phyloP scores from a whole-genome alignment of 2,329 filamentous ascomycete species.

The Whalleya microplaca region DNA sequence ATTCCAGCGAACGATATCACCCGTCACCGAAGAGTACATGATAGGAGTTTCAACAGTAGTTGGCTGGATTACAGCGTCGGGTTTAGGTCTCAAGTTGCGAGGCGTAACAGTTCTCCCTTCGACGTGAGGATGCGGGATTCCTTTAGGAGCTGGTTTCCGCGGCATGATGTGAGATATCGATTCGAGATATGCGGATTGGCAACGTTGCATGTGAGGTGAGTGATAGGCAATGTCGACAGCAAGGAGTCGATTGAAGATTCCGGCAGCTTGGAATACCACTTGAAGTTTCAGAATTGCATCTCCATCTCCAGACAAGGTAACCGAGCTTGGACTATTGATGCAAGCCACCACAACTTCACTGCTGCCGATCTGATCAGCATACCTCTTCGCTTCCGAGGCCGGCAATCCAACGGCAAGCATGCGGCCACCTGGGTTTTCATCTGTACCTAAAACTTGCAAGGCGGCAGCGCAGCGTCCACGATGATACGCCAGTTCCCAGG shows the following conservation, averaged over 20 bases:
- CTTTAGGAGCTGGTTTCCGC: slow-evolving; percentile 12
- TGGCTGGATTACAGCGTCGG: slow-evolving; percentile 5
- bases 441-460: neutral
- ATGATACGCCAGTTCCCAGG: slow-evolving; percentile 29
- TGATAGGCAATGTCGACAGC: slow-evolving; percentile 32
- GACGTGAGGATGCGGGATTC: slow-evolving; percentile 15
- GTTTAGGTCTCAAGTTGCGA: neutral
- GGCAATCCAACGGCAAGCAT: slow-evolving; percentile 31
- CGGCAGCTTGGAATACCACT: slow-evolving; percentile 11
- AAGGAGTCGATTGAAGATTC: slow-evolving; percentile 25
- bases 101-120: slow-evolving; percentile 10
- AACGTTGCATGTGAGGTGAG: slow-evolving; percentile 39
- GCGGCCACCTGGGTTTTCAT: slow-evolving; percentile 6
- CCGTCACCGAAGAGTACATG: slow-evolving; percentile 33
- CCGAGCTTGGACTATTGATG: slow-evolving; percentile 29
- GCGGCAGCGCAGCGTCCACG: slow-evolving; percentile 24
- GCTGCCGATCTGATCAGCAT: slow-evolving; percentile 11
- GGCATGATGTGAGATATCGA: slow-evolving; percentile 26
- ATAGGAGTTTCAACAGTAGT: slow-evolving; percentile 3
- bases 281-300: slow-evolving; percentile 23
- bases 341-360: slow-evolving; percentile 25
- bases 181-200: slow-evolving; percentile 30
- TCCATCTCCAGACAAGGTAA: slow-evolving; percentile 30
- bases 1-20: slow-evolving; percentile 17
- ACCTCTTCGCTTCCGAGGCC: slow-evolving; percentile 12